Percentiles rank a stretch among this genome's conserved stretches.
These are phyloP conservation scores for Paxillus ammoniavirescens DNA, from an alignment of 768 basidiomycete species.

Conservation along the genomic window DNA sequence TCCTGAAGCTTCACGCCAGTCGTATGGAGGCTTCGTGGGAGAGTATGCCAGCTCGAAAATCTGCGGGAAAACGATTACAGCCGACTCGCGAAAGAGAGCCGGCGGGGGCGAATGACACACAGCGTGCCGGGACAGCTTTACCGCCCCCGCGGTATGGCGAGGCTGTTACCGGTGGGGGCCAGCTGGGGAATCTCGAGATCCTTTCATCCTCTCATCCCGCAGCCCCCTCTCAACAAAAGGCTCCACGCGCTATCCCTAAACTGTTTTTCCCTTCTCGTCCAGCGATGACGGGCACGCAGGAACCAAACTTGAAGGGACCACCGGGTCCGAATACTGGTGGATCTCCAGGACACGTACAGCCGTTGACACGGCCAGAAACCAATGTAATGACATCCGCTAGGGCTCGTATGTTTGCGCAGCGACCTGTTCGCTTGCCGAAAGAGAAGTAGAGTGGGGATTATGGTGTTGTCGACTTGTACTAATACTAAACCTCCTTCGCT, in stretches of 20 bases:
- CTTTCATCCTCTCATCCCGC: background rate
- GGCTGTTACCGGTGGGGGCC: background rate
- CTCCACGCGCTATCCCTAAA: background rate
- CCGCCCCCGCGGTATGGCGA: background rate
- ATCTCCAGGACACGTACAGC: background rate
- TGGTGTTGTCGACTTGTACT: background rate
- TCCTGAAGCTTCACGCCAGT: conserved; percentile 5
- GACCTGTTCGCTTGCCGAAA: background rate
- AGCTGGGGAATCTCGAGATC: background rate
- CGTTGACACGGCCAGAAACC: background rate
- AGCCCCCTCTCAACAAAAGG: background rate
- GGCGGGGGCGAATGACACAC: background rate
- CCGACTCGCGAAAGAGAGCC: too few species aligned
- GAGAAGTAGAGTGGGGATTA: background rate
- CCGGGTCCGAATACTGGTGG: background rate
- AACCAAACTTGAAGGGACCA: background rate
- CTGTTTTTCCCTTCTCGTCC: background rate
- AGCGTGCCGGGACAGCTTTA: background rate
- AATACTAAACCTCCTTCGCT: background rate
- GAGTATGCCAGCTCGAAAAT: too few species aligned
- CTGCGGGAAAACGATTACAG: too few species aligned
- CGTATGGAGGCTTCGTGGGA: conserved; percentile 16
- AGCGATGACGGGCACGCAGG: background rate
- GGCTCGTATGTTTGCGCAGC: background rate
- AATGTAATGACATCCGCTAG: background rate